Evolutionary conservation across 345 rosid genomes (phyloP), one percentile per base, ranked within the genome.

Genomic region (Eucalyptus albens): DNA sequence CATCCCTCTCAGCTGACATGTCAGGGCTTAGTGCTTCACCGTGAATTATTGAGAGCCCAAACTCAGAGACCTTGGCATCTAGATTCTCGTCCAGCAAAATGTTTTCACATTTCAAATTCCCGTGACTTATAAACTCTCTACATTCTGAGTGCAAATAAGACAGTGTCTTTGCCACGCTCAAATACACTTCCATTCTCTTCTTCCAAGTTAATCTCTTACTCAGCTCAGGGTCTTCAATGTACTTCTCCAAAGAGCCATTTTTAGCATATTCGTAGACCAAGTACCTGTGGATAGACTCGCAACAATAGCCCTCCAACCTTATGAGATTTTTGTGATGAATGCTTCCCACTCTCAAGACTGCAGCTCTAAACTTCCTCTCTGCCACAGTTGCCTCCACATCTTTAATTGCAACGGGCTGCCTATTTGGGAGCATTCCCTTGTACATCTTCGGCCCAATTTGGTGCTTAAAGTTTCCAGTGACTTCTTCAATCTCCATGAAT

Each of bases 271-370:
- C 98, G 17, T 95, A 96, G 56, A 96, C 95, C 86, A 97, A 91
- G 91, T 93, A 93, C 90, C 96, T 92, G 89, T 91, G 94, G 33
- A 92, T 92, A 10, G 89, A 87, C 87, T 96, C 99, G 6, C 95
- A 95, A 88, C 99, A 96, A 88, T 95, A 95, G 81, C 97, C 99
- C 89, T 93, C 94, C 91, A 97, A 93, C 93, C 94, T 96, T 14
- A 93, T 91, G 65, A 97, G 92, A 89, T 96, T 92, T 92, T 92
- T 95, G 94, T 97, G 99, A 92, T 96, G 95, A 91, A 96, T 97
- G 93, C 93, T 93, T 89, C 97, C 96, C 60, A 95, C 90, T 94
- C 92, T 96, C 44, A 95, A 92, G 80, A 95, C 95, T 31, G 94
- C 92, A 92, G 94, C 92, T 88, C 98, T 91, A 37, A 96, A 97